A percentile compares a stretch with the other conserved stretches of the same genome.
Evolutionary conservation across 352 stramenopile genomes (phyloP).

Genomic region (Globisporangium rhizosaccharum): DNA sequence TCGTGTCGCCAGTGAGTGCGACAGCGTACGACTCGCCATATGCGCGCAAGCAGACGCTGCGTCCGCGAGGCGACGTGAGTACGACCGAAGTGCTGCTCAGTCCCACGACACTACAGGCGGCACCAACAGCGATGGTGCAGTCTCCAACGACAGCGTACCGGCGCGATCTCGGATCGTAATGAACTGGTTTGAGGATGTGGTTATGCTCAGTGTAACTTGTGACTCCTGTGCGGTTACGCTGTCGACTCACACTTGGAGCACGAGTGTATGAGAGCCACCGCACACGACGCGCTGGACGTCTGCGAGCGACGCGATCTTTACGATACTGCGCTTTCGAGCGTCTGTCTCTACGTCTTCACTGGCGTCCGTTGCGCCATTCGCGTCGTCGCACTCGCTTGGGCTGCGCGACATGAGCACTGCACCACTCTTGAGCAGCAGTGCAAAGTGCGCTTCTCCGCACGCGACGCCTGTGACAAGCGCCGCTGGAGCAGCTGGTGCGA

Average conservation of each 20-base stretch:
- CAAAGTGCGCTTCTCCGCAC: conserved; percentile 40
- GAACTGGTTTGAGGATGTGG: no score
- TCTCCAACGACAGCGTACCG: no score
- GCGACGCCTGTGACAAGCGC: conserved; percentile 21
- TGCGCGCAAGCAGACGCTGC: not conserved
- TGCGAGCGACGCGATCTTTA: not conserved
- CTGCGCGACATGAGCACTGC: conserved; percentile 21
- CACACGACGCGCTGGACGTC: conserved; percentile 20
- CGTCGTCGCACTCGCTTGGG: conserved; percentile 10
- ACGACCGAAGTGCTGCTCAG: not conserved
- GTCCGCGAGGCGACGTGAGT: not conserved
- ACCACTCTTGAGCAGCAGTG: conserved; percentile 22
- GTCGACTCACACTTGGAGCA: conserved; percentile 1
- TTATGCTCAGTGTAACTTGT: no score
- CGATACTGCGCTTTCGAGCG: conserved; percentile 10
- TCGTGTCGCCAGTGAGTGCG: not conserved
- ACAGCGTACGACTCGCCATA: not conserved
- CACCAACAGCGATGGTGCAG: no score
- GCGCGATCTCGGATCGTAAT: no score
- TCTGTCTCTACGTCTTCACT: conserved; percentile 16
- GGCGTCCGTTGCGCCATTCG: conserved; percentile 4
- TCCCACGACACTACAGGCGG: not conserved
- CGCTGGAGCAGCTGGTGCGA: conserved; percentile 16
- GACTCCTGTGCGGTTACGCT: no score
- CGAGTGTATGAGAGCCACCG: conserved; percentile 35